Evolutionary conservation across 805 yeast genomes (phyloP), one percentile per base, ranked within the genome.

Genomic region (Starmera quercuum): DNA sequence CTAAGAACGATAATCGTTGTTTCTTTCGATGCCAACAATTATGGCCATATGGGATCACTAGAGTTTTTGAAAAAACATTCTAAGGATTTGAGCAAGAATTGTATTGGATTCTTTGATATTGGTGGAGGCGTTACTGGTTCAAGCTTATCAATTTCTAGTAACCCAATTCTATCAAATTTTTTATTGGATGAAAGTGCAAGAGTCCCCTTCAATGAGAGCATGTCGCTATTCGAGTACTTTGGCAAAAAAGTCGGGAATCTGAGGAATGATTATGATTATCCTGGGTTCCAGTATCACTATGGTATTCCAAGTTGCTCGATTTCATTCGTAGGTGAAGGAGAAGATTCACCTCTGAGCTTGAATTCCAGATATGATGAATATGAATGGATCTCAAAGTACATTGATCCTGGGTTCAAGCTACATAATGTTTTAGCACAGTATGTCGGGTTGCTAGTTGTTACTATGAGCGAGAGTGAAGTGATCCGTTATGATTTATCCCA

Each of bases 11-110:
- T 85, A 17, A 65, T 73, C 34, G 63, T 85, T 30, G 79, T 80
- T 0, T 75, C 83, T 20, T 85, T 87, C 87, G 95, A 85, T 56
- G 94, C 84, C 23, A 87, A 78, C 43, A 85, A 78, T 48, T 72
- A 71, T 41, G 90, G 83, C 0, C 59, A 76, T 35, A 43, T 84
- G 20, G 95, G 95, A 1, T 75, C 87, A 0, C 78, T 92, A 0
- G 92, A 84, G 47, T 82, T 68, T 61, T 86, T 79, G 6, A 90
- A 83, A 52, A 73, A 75, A 30, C 62, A 72, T 34, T 59, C 66
- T 3, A 49, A 61, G 18, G 47, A 48, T 20, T 54, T 83, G 23
- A 60, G 64, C 30, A 63, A 60, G 26, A 65, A 68, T 28, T 78
- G 73, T 1, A 66, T 81, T 26, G 84, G 83, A 0, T 61, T 63